Conservation (phyloP, 176 grass and related monocot genomes). For the Avena eriantha region DNA sequence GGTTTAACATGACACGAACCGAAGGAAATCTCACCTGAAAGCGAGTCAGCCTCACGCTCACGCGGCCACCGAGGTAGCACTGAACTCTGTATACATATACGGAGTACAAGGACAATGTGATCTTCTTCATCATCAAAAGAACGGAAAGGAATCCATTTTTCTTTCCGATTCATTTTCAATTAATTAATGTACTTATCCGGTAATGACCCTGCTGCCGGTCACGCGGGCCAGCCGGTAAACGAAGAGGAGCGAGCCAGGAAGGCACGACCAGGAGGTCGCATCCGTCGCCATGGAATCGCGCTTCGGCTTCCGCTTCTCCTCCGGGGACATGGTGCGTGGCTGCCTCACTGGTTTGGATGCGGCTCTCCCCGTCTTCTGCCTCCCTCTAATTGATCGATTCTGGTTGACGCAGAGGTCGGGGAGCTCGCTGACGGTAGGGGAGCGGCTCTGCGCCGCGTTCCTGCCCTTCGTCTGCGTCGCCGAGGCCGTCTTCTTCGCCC, state of each 20-base stretch:
- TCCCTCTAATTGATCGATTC: background rate
- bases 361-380: background rate
- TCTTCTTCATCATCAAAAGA: no score
- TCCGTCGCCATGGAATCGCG: conserved; percentile 40
- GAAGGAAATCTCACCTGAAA: conserved; percentile 4
- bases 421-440: conserved; percentile 74
- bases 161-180: no score
- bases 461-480: conserved; percentile 58
- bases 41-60: background rate
- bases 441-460: conserved; percentile 62
- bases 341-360: background rate
- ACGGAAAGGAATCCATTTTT: no score
- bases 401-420: conserved; percentile 41
- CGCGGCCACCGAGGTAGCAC: background rate
- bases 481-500: conserved; percentile 64
- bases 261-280: no score
- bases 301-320: conserved; percentile 43
- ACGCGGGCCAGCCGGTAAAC: no score
- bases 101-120: no score
- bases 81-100: background rate
- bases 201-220: no score
- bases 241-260: no score
- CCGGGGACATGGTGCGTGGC: conserved; percentile 27
- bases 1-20: background rate
- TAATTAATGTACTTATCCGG: no score